Evolutionary conservation across 805 yeast genomes (phyloP).

Genomic region (Myxozyma sirexii): DNA sequence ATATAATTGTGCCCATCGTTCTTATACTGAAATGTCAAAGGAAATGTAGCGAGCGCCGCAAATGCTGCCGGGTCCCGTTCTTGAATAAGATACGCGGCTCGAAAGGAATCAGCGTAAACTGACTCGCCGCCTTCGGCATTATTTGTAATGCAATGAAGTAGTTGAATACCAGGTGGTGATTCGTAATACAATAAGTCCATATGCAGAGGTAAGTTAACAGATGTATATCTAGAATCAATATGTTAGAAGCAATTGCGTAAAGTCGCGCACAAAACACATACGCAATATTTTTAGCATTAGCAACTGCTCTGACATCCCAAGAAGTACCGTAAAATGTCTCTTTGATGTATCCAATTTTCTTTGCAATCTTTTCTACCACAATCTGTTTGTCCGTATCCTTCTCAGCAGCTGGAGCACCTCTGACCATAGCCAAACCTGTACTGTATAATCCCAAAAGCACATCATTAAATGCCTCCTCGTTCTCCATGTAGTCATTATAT

Average conservation of each 20-base stretch:
- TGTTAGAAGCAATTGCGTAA: not conserved
- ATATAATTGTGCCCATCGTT: conserved; percentile 64
- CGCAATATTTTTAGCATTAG: conserved; percentile 68
- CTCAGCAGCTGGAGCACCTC: conserved; percentile 53
- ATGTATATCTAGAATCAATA: conserved; percentile 49
- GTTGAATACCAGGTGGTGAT: conserved; percentile 78
- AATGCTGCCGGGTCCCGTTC: conserved; percentile 64
- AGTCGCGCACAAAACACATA: not conserved
- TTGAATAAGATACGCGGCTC: conserved; percentile 61
- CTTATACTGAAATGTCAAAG: conserved; percentile 69
- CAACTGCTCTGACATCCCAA: conserved; percentile 62
- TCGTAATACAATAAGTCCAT: conserved; percentile 78
- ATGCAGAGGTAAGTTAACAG: conserved; percentile 66
- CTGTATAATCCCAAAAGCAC: conserved; percentile 53
- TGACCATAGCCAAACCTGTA: conserved; percentile 60
- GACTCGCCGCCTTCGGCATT: conserved; percentile 66
- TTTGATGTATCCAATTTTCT: conserved; percentile 66
- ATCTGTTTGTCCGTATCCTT: conserved; percentile 39
- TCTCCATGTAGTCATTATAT: conserved; percentile 49
- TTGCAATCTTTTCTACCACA: conserved; percentile 51
- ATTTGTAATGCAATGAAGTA: conserved; percentile 56
- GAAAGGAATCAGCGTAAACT: conserved; percentile 68
- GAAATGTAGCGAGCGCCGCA: conserved; percentile 61
- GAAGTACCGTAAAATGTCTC: conserved; percentile 71
- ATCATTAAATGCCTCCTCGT: conserved; percentile 44